Base-by-base conservation (phyloP, 2,329 filamentous ascomycete species). In the Emmonsiellopsis sp. region DNA sequence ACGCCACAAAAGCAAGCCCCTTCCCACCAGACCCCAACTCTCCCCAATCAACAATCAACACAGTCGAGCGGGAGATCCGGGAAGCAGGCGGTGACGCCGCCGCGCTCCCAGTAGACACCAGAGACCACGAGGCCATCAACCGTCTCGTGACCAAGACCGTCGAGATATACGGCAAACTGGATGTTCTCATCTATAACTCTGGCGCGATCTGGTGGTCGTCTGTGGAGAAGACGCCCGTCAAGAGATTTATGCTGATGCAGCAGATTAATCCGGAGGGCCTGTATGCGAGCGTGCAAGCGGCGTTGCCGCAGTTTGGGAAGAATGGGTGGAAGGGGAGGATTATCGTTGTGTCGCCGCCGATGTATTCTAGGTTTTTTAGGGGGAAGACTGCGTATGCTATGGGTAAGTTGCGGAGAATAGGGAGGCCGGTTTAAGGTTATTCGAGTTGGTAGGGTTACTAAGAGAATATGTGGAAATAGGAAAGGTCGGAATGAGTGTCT, bases 181-280 rank as follows among this genome's bases (percentile, higher is more conserved):
- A 93, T 64, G 84, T 86, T 0, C 70, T 94, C 2, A 68, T 93
- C 48, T 94, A 94, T 74, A 94, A 93, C 66, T 84, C 85, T 0
- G 88, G 88, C 42, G 88, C 88, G 2, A 90, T 94, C 59, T 93
- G 85, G 84, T 92, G 88, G 87, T 80, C 85, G 0, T 79, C 85
- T 1, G 82, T 94, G 0, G 78, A 83, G 50, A 79, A 83, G 46
- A 92, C 87, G 0, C 84, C 86, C 0, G 73, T 86, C 58, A 86
- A 85, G 68, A 79, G 87, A n/a, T 92, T 88, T 71, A 82, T 83
- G 65, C 78, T 86, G 59, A 88, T 91, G 84, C 86, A 90, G 69
- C 74, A 76, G 56, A 81, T 90, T 57, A 90, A 90, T 61, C 77
- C 81, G 0, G 83, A 88, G 61, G 89, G 88, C 0, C 73, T 94